Evolutionary conservation across 768 basidiomycete species (phyloP), one percentile per base, ranked within the genome.

Genomic region (Artomyces pyxidatus): DNA sequence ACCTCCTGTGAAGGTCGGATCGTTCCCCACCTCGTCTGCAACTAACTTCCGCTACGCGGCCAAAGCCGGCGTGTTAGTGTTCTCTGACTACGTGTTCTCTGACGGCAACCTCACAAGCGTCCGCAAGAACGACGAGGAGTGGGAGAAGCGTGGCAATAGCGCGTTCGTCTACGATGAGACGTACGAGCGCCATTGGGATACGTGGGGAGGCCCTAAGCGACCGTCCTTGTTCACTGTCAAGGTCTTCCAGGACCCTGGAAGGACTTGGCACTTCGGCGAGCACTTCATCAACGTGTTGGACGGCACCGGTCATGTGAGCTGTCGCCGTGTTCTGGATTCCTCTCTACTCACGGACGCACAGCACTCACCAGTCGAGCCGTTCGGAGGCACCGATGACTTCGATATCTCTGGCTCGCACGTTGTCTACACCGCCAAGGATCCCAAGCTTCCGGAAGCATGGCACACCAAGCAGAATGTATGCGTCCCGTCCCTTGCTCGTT

Each of bases 381-480:
- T 93, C 56, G 91, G 90, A n/a, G 86, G 81, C 38, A 75, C 78
- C 1, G 81, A 85, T 52, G 84, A 93, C 68, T 88, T 88, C 60
- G 83, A 88, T 60, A 73, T 89, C 25, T 87, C 85, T 4, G 61
- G 68, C 2, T 71, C 72, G 10, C 73, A 83, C 49, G 76, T 98
- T 47, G 74, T 90, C 29, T 88, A 95, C 61, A 90, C 90, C 5
- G 73, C 91, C 45, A 93, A 94, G 61, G 88, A 95, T 58, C 85
- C 89, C 1, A 59, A 73, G 47, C 74, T 94, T 16, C 80, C 81
- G 11, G 73, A 77, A 37, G 86, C 93, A 0, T 81, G 74, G 74
- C 93, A 97, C 65, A 97, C 95, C 2, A 89, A 88, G 58, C 86
- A 91, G 61, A 83, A 94, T 58, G 85, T 94, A 35, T 32, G 23